Percentiles rank a stretch among this genome's conserved stretches.
These are phyloP conservation scores for Rhinocladiella similis DNA, from an alignment of 2,329 filamentous ascomycete genomes.

Conservation along the genomic window DNA sequence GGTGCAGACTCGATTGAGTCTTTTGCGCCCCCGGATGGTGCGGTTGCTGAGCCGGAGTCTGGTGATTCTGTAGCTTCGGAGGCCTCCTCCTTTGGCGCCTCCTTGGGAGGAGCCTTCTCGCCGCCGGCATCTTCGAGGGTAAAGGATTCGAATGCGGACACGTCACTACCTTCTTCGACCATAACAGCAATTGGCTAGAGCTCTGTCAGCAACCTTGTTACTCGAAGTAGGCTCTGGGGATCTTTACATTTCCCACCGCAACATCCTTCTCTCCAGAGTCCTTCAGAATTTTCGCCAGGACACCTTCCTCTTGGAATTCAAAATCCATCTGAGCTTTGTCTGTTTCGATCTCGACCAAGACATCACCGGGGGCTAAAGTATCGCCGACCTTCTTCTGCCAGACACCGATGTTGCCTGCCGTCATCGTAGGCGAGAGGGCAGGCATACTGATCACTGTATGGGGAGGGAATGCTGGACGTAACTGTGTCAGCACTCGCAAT, in stretches of 20 bases:
- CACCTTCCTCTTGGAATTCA: constrained; percentile 97
- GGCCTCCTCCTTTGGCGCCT: constrained; percentile 65
- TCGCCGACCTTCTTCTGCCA: constrained; percentile 99
- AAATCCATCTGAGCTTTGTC: constrained; percentile 99
- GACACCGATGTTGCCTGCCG: constrained; percentile 87
- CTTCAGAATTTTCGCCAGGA: constrained; percentile 91
- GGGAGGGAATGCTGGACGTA: constrained; percentile 74
- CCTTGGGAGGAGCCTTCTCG: constrained; percentile 65
- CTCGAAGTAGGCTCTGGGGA: constrained; percentile 7
- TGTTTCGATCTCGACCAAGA: constrained; percentile 97
- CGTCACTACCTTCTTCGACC: constrained; percentile 86
- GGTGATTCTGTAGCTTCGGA: constrained; percentile 62
- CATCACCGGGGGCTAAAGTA: constrained; percentile 82
- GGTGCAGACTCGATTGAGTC: constrained; percentile 50
- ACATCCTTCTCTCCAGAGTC: constrained; percentile 93
- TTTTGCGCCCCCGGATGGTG: constrained; percentile 55
- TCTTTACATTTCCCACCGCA: constrained; percentile 86
- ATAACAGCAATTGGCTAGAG: constrained; percentile 88
- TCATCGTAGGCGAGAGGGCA: constrained; percentile 97
- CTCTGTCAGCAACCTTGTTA: constrained; percentile 33
- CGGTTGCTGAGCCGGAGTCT: constrained; percentile 57
- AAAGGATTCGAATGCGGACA: constrained; percentile 86
- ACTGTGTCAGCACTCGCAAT: too few relatives aligned
- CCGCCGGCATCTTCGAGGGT: constrained; percentile 87
- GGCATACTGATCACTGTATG: constrained; percentile 98